Conservation (phyloP, 805 yeast species). For the Kurtzmaniella cleridarum region DNA sequence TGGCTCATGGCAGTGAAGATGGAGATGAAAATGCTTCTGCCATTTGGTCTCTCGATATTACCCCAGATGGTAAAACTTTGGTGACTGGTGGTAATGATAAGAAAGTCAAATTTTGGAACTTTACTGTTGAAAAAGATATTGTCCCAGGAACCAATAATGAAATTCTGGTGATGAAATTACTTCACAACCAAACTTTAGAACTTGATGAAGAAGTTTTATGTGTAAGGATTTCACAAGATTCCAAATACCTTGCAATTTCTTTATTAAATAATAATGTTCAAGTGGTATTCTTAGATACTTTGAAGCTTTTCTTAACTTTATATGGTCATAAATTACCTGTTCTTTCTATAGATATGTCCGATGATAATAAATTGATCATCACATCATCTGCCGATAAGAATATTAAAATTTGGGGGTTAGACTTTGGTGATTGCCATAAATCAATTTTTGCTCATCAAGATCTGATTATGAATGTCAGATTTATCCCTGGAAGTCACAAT, state of each 20-base stretch:
- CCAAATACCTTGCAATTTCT: constrained; percentile 73
- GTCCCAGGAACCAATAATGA: constrained; percentile 62
- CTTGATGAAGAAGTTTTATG: constrained; percentile 79
- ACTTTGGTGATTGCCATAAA: constrained; percentile 97
- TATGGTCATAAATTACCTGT: constrained; percentile 98
- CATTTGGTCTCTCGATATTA: constrained; percentile 85
- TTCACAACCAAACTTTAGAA: constrained; percentile 79
- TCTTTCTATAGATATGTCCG: constrained; percentile 83
- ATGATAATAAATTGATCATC: constrained; percentile 79
- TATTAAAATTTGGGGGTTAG: constrained; percentile 97
- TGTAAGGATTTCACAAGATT: constrained; percentile 76
- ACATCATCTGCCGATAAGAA: constrained; percentile 97
- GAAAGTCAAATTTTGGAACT: constrained; percentile 82
- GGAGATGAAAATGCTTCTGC: constrained; percentile 43
- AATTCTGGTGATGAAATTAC: constrained; percentile 50
- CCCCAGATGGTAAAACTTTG: constrained; percentile 77
- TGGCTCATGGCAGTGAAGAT: constrained; percentile 52
- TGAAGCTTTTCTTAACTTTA: constrained; percentile 81
- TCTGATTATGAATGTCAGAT: constrained; percentile 82
- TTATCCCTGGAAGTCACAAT: constrained; percentile 80
- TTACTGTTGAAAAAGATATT: constrained; percentile 59
- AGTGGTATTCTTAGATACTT: constrained; percentile 80
- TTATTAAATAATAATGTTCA: constrained; percentile 92
- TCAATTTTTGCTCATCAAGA: constrained; percentile 97
- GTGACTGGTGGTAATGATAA: constrained; percentile 96